phyloP scores from a whole-genome alignment of 257 asterid species.

The Mitragyna speciosa region DNA sequence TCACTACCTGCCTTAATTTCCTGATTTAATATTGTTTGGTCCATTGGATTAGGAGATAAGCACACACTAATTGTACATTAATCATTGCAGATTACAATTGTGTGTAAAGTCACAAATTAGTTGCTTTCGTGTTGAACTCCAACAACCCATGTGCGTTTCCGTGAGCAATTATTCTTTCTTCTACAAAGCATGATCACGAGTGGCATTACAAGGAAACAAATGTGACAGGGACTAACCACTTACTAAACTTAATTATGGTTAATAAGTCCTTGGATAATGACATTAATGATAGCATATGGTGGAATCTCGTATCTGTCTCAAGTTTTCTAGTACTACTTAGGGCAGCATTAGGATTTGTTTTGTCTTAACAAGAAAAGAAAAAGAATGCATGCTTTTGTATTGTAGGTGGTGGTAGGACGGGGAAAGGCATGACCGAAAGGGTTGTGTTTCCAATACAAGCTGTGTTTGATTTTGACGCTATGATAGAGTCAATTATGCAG shows the following conservation, averaged over 20 bases:
- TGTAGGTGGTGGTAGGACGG: neutral
- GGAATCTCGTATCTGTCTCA: slow-evolving; percentile 16
- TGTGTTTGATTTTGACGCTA: slow-evolving; percentile 1
- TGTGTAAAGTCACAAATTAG: slow-evolving; percentile 11
- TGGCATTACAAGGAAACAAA: slow-evolving; percentile 30
- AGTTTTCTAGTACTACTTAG: neutral
- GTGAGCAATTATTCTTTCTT: slow-evolving; percentile 20
- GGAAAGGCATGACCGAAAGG: slow-evolving; percentile 11
- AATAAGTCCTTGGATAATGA: slow-evolving; percentile 42
- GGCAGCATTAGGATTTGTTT: neutral
- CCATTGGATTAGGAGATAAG: slow-evolving; percentile 19
- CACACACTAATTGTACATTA: slow-evolving; percentile 3
- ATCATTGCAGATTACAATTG: neutral
- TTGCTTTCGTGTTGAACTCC: slow-evolving; percentile 15
- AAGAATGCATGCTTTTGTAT: neutral
- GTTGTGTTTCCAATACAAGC: slow-evolving; percentile 1
- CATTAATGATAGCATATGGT: slow-evolving; percentile 41
- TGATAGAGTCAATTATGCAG: neutral
- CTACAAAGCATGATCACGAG: slow-evolving; percentile 39
- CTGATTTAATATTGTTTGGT: neutral
- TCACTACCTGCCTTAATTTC: neutral
- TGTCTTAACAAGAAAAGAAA: slow-evolving; percentile 6
- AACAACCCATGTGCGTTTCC: slow-evolving; percentile 24
- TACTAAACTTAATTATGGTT: slow-evolving; percentile 23
- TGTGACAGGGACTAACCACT: slow-evolving; percentile 57